phyloP scores from a whole-genome alignment of 257 asterid species.

The Scutellaria baicalensis region DNA sequence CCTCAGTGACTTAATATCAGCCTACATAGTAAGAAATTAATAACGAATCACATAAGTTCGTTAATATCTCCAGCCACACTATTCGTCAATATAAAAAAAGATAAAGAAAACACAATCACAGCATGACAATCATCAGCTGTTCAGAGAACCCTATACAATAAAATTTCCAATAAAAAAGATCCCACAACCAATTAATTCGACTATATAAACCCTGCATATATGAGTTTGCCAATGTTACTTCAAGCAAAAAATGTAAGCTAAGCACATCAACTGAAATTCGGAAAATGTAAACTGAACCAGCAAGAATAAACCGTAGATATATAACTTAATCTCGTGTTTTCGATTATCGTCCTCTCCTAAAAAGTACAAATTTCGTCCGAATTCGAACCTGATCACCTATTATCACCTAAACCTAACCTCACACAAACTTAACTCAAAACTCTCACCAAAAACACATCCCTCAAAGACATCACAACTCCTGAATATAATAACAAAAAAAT shows the following conservation, averaged over 20 bases:
- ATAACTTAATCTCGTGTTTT: background rate
- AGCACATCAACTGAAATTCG: background rate
- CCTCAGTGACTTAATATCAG: background rate
- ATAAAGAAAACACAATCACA: background rate
- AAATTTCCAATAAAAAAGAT: background rate
- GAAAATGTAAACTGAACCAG: background rate
- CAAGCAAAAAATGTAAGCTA: background rate
- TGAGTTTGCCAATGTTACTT: background rate
- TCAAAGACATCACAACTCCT: background rate
- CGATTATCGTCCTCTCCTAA: background rate
- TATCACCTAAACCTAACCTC: constrained; percentile 1
- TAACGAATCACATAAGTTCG: background rate
- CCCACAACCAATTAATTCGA: background rate
- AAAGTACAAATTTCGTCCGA: background rate
- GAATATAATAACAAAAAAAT: background rate
- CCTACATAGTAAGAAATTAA: background rate
- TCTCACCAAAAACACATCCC: background rate
- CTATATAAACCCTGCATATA: background rate
- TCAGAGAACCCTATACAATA: background rate
- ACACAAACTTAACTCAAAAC: background rate
- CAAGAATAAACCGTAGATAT: background rate
- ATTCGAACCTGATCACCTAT: background rate
- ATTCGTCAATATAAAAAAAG: background rate
- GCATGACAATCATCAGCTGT: background rate
- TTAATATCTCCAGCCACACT: background rate